Percentiles rank a stretch among this genome's conserved stretches.
These are phyloP conservation scores for Lactifluus pinguis DNA, from an alignment of 768 basidiomycete species.

Conservation along the genomic window DNA sequence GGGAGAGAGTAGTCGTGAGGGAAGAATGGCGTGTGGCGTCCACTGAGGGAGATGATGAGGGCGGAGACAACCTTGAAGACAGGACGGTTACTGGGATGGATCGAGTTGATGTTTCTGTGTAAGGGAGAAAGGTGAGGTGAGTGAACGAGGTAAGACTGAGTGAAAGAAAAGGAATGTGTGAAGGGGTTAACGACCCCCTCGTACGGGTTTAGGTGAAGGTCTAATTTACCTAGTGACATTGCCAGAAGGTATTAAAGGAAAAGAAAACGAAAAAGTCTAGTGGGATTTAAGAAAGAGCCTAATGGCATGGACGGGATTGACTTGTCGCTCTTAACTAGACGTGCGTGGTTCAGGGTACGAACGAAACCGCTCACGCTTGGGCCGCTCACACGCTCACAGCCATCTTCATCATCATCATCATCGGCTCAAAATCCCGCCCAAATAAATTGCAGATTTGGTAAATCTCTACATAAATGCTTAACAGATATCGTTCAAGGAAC, in stretches of 20 bases:
- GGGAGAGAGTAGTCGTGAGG: slow-evolving; percentile 9
- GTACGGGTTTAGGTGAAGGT: neutral
- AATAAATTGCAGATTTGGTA: neutral
- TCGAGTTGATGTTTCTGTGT: slow-evolving; percentile 13
- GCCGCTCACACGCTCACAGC: neutral
- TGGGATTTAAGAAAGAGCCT: neutral
- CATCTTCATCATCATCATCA: neutral
- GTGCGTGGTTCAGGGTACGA: slow-evolving; percentile 9
- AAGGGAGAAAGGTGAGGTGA: neutral
- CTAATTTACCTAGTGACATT: slow-evolving; percentile 16
- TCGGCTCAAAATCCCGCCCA: neutral
- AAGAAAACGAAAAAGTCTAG: neutral
- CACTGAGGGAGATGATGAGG: neutral
- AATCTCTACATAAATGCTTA: neutral
- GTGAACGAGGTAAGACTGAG: neutral
- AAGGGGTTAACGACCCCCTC: neutral
- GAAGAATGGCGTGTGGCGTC: slow-evolving; percentile 9
- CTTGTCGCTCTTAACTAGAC: neutral
- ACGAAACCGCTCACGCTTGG: no score
- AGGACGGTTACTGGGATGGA: slow-evolving; percentile 5
- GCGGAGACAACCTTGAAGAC: slow-evolving; percentile 1
- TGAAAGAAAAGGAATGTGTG: slow-evolving; percentile 3
- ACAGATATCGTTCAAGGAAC: neutral
- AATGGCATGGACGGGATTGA: slow-evolving; percentile 1
- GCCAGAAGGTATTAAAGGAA: neutral